Conservation (phyloP, 345 rosid species). For the Theobroma cacao region DNA sequence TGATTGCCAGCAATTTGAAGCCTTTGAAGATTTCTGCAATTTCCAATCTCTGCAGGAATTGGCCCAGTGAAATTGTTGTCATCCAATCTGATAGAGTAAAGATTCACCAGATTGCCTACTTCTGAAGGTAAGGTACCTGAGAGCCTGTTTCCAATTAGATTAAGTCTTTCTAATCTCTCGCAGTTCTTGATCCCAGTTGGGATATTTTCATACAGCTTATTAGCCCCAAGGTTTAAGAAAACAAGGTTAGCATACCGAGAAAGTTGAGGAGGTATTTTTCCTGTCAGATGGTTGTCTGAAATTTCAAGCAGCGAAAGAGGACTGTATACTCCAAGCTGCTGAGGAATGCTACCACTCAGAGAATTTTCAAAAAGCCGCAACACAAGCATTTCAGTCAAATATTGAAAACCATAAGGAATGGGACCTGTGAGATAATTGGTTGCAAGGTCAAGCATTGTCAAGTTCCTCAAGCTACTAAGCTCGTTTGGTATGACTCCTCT, state of each 20-base stretch:
- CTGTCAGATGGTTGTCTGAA: slow-evolving; percentile 73
- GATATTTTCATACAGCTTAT: slow-evolving; percentile 65
- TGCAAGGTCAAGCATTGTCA: slow-evolving; percentile 81
- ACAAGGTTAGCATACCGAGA: slow-evolving; percentile 54
- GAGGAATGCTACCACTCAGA: slow-evolving; percentile 70
- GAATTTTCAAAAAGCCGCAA: slow-evolving; percentile 83
- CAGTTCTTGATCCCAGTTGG: slow-evolving; percentile 62
- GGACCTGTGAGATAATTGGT: slow-evolving; percentile 71
- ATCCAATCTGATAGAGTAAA: slow-evolving; percentile 70
- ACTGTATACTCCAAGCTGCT: slow-evolving; percentile 62
- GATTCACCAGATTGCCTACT: slow-evolving; percentile 62
- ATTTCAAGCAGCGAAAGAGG: slow-evolving; percentile 85
- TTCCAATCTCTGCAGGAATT: slow-evolving; percentile 62
- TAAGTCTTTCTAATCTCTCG: slow-evolving; percentile 56
- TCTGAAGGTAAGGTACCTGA: slow-evolving; percentile 74
- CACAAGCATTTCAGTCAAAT: slow-evolving; percentile 61
- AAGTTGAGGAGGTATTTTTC: slow-evolving; percentile 67
- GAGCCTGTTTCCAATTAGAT: slow-evolving; percentile 59
- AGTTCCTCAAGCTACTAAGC: slow-evolving; percentile 58
- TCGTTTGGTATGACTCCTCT: slow-evolving; percentile 74
- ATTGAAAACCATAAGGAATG: slow-evolving; percentile 68
- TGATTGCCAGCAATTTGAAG: slow-evolving; percentile 70
- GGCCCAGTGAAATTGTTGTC: slow-evolving; percentile 77
- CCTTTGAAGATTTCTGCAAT: slow-evolving; percentile 71
- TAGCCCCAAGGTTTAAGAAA: slow-evolving; percentile 65